A percentile compares a stretch with the other conserved stretches of the same genome.
phyloP scores from a whole-genome alignment of 108 stramenopile genomes.

The Schizochytrium sp. region DNA sequence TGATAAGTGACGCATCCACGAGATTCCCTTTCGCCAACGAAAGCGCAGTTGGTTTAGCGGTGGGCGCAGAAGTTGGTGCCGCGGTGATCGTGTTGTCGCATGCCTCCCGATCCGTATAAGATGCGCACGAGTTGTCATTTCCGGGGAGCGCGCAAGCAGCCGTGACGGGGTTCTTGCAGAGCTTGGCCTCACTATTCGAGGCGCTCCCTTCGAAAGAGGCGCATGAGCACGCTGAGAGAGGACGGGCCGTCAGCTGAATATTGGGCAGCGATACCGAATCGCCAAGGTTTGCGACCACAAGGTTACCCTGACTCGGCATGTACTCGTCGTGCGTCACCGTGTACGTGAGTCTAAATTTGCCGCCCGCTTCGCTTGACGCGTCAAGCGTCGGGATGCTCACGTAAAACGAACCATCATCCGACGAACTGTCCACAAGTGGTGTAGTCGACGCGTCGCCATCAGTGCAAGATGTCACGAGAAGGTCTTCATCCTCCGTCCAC shows the following conservation, averaged over 20 bases:
- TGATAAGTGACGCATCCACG: neutral
- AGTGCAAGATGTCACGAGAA: neutral
- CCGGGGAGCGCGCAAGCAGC: neutral
- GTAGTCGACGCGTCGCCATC: neutral
- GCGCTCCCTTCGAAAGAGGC: neutral
- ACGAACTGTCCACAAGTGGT: neutral
- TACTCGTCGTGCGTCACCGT: slow-evolving; percentile 1
- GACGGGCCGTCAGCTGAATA: neutral
- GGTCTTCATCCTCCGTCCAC: neutral
- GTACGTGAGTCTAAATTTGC: neutral
- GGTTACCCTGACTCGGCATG: neutral
- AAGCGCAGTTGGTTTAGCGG: neutral
- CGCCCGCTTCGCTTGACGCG: neutral
- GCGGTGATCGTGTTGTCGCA: neutral
- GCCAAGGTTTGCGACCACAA: neutral
- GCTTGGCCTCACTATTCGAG: neutral
- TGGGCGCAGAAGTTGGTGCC: neutral
- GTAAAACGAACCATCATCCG: neutral
- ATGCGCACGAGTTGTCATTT: neutral
- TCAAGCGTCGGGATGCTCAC: neutral
- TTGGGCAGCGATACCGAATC: neutral
- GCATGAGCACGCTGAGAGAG: neutral
- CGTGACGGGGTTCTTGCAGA: neutral
- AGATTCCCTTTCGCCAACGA: neutral
- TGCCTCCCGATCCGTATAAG: neutral